Conservation (phyloP, 331 rosid genomes). For the Ulmus americana region DNA sequence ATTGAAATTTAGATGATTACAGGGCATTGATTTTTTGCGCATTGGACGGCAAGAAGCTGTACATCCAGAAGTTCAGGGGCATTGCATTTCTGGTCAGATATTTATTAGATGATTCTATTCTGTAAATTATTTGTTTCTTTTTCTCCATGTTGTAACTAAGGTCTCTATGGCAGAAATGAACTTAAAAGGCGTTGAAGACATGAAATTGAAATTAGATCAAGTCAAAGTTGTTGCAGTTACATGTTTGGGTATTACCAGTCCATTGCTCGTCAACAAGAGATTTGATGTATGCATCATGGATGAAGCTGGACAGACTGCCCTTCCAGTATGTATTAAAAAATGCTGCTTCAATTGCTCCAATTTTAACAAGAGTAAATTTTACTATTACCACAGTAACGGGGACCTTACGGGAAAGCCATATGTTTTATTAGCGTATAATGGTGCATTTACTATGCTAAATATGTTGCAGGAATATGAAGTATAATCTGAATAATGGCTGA, state of each 20-base stretch:
- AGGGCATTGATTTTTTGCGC: slow-evolving; percentile 82
- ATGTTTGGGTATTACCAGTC: slow-evolving; percentile 76
- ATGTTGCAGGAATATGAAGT: not conserved
- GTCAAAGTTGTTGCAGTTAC: slow-evolving; percentile 94
- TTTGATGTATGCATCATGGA: slow-evolving; percentile 98
- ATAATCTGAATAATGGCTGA: too few species aligned
- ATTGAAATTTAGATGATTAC: slow-evolving; percentile 28
- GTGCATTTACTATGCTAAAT: not conserved
- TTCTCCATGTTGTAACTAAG: slow-evolving; percentile 21
- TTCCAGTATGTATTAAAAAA: slow-evolving; percentile 56
- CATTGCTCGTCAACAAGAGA: slow-evolving; percentile 66
- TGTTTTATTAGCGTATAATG: not conserved
- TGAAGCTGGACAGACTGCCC: slow-evolving; percentile 97
- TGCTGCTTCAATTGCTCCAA: slow-evolving; percentile 6
- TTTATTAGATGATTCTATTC: slow-evolving; percentile 9
- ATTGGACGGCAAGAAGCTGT: slow-evolving; percentile 78
- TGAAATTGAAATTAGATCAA: slow-evolving; percentile 59
- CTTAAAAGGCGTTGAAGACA: slow-evolving; percentile 53
- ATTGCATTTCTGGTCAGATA: slow-evolving; percentile 75
- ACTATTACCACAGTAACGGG: not conserved
- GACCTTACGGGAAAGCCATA: not conserved
- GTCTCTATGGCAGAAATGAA: slow-evolving; percentile 41
- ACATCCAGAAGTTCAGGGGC: slow-evolving; percentile 67
- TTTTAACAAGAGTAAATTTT: not conserved
- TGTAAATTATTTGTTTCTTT: slow-evolving; percentile 15